Evolutionary conservation across 2,329 filamentous ascomycete genomes (phyloP), one percentile per base, ranked within the genome.

Genomic region (Neophaeococcomyces aloes): DNA sequence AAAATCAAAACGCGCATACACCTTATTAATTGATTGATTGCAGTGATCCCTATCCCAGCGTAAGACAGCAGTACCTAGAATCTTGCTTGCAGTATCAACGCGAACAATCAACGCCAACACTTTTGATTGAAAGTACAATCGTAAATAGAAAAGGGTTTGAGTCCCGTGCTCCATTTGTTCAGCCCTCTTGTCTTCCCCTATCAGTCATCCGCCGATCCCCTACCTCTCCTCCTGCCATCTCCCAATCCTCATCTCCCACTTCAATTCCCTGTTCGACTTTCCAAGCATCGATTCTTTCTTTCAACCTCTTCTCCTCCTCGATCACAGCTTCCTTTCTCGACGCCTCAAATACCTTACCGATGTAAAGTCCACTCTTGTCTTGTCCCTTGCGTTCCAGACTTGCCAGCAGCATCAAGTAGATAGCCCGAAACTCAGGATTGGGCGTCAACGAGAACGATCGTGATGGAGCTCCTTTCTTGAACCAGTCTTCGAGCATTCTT

Each of bases 391-490:
- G 35, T 19, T 38, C 42, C 11, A 45, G 42, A 33, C 11, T 37
- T 8, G 15, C 18, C 30, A 39, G 35, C 36, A 45, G 18, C 25
- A 39, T 17, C 11, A 45, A 30, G n/a, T 39, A 40, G 15, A 42
- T 27, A n/a, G 42, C 42, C 25, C 37, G 29, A 40, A 33, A 33
- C 23, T 38, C 35, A 8, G 27, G 36, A 21, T 45, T 29, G 19
- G 35, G 35, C 13, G 21, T 33, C 4, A 32, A 21, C 13, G 15
- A 3, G 27, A 39, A 2, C 7, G 35, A 15, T 13, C 13, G 15
- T 14, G 27, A 38, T 27, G 29, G 14, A 14, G 30, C 18, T n/a
- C 29, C 42, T 14, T 45, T 29, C 25, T 39, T 39, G 36, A 33
- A 19, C 35, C 34, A 33, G 36, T 38, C 42, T 29, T 33, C 23